These are phyloP conservation scores for Cercospora sojina DNA, from an alignment of 2,329 filamentous ascomycete species.

Conservation along the genomic window DNA sequence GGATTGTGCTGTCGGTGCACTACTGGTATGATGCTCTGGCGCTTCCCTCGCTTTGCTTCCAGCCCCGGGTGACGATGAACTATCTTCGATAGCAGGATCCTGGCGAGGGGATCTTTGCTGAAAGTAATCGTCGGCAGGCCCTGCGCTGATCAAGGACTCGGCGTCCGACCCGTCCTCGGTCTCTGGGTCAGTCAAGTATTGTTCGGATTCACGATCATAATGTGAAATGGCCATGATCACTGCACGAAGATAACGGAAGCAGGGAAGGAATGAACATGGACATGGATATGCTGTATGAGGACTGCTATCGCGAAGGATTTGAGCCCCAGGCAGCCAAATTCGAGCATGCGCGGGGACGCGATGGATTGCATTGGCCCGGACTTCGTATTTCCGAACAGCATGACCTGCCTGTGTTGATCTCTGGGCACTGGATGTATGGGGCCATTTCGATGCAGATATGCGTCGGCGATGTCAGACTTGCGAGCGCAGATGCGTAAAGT, in stretches of 20 bases:
- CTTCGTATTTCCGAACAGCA: neutral
- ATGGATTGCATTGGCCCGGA: neutral
- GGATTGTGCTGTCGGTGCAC: slow-evolving; percentile 16
- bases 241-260: neutral
- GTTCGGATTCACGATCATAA: slow-evolving; percentile 10
- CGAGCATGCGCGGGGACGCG: neutral
- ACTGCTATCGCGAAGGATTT: neutral
- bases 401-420: neutral
- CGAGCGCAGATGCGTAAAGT: neutral
- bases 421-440: neutral
- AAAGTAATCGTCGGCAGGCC: slow-evolving; percentile 32
- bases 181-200: slow-evolving; percentile 20
- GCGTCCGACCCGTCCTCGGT: slow-evolving; percentile 19
- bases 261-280: neutral
- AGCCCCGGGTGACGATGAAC: slow-evolving; percentile 18
- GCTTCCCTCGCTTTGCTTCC: slow-evolving; percentile 28
- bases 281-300: neutral
- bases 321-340: slow-evolving; percentile 9
- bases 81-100: slow-evolving; percentile 25
- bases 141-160: slow-evolving; percentile 21
- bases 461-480: neutral
- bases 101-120: slow-evolving; percentile 20
- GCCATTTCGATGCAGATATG: neutral
- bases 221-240: slow-evolving; percentile 14
- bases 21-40: slow-evolving; percentile 12